These are phyloP conservation scores for Aotearoamyces nothofagi DNA, from an alignment of 2,329 filamentous ascomycete species.

Conservation along the genomic window DNA sequence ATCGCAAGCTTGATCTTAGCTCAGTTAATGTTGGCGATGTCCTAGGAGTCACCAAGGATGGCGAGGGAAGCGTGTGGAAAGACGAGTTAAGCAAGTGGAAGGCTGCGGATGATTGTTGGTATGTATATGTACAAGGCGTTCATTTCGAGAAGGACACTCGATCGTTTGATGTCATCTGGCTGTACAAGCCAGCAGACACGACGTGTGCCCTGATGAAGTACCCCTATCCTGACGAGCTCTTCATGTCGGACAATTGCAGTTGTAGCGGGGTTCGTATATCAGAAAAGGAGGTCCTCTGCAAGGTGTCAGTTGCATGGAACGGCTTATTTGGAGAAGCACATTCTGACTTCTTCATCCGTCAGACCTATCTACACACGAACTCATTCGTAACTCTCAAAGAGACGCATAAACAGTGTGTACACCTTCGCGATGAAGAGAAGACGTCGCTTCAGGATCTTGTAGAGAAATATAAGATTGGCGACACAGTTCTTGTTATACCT, in stretches of 20 bases:
- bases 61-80: slow-evolving; percentile 38
- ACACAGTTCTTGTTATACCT: slow-evolving; percentile 32
- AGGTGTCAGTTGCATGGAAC: slow-evolving; percentile 43
- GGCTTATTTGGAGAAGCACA: slow-evolving; percentile 23
- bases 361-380: slow-evolving; percentile 47
- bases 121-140: slow-evolving; percentile 50
- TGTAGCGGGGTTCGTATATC: slow-evolving; percentile 34
- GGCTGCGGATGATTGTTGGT: slow-evolving; percentile 41
- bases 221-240: slow-evolving; percentile 57
- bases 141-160: slow-evolving; percentile 19
- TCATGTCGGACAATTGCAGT: slow-evolving; percentile 63
- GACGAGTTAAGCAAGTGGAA: slow-evolving; percentile 27
- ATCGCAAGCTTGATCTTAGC: slow-evolving; percentile 24
- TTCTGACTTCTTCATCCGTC: slow-evolving; percentile 50
- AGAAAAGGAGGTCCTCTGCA: slow-evolving; percentile 38
- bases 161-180: slow-evolving; percentile 53
- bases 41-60: slow-evolving; percentile 27
- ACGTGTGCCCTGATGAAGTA: slow-evolving; percentile 54
- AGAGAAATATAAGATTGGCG: slow-evolving; percentile 30
- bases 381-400: slow-evolving; percentile 44
- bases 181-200: slow-evolving; percentile 59
- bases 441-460: slow-evolving; percentile 7
- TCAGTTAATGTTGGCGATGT: slow-evolving; percentile 34
- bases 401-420: slow-evolving; percentile 36
- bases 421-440: slow-evolving; percentile 16